Evolutionary conservation across 2,329 filamentous ascomycete genomes (phyloP), one percentile per base, ranked within the genome.

Genomic region (Paraphaeosphaeria minitans): DNA sequence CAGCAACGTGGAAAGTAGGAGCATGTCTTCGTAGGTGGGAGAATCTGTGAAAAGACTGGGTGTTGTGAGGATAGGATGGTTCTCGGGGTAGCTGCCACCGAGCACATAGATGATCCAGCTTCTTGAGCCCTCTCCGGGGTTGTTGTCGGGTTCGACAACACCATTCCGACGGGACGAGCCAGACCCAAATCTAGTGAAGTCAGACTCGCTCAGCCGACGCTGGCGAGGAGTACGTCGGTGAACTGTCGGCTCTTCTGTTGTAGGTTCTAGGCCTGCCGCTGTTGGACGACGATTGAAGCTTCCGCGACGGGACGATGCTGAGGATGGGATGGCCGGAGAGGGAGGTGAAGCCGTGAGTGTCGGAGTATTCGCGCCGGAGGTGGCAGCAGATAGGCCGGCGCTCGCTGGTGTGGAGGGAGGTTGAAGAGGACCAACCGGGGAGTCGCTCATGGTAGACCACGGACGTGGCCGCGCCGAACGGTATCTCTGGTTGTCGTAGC

Each of bases 81-180:
- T 88, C 66, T 89, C 87, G 1, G 88, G 87, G 54, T 89, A 85
- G 64, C 87, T 89, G 43, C 87, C 88, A 46, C 87, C 87, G 53
- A 90, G 83, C 9, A 90, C 87, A 69, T 90, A 90, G 54, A 90
- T 89, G 66, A 90, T 83, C 87, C 87, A 90, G 74, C 87, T 90
- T 64, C 87, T 79, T 55, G 85, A 86, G 47, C 81, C 80, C 52
- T 80, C 78, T 57, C 86, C 82, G 22, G 86, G 85, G 60, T 85
- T 84, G 60, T 81, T 77, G 63, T 82, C 80, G 1, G 81, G 81
- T 65, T 82, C 81, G 10, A 89, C 87, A 19, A 89, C 84, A 21
- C 87, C 87, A 69, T 89, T 88, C 45, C 87, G 81, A 35, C 87
- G 80, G 12, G 86, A 82, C 24, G 86, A 83, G 49, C 86, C 87